These are phyloP conservation scores for Epichloe festucae DNA, from an alignment of 2,329 filamentous ascomycete genomes.

Conservation along the genomic window DNA sequence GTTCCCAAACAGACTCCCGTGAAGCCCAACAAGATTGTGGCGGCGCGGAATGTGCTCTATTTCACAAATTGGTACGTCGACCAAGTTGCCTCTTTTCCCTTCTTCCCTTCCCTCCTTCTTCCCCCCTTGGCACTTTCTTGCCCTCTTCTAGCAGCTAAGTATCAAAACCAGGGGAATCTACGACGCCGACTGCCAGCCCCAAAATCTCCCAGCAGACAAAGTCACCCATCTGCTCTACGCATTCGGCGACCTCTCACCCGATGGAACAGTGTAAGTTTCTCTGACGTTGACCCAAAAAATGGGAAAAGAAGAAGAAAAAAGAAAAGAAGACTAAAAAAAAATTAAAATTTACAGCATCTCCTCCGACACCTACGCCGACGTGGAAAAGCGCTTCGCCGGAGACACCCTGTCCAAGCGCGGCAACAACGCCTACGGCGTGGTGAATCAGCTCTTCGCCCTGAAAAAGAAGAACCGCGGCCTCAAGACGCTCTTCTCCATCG, in stretches of 20 bases:
- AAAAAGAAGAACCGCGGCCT: conserved; percentile 67
- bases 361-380: conserved; percentile 29
- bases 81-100: background rate
- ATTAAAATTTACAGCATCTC: conserved; percentile 11
- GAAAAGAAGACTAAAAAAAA: background rate
- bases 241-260: conserved; percentile 32
- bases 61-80: conserved; percentile 38
- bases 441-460: conserved; percentile 63
- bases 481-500: conserved; percentile 70
- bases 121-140: no score
- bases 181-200: conserved; percentile 56
- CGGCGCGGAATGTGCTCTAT: conserved; percentile 31
- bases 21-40: background rate
- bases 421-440: conserved; percentile 60
- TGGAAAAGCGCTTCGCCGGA: conserved; percentile 52
- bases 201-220: conserved; percentile 52
- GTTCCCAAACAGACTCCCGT: background rate
- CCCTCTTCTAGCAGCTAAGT: conserved; percentile 4
- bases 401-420: conserved; percentile 44
- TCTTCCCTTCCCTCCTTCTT: no score
- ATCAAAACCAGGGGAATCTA: conserved; percentile 49
- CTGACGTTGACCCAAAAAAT: rapidly evolving
- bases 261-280: conserved; percentile 32
- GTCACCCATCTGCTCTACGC: conserved; percentile 63
- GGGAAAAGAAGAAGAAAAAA: background rate